phyloP scores from a whole-genome alignment of 1,284 basidiomycete species.

The Cystobasidium slooffiae region DNA sequence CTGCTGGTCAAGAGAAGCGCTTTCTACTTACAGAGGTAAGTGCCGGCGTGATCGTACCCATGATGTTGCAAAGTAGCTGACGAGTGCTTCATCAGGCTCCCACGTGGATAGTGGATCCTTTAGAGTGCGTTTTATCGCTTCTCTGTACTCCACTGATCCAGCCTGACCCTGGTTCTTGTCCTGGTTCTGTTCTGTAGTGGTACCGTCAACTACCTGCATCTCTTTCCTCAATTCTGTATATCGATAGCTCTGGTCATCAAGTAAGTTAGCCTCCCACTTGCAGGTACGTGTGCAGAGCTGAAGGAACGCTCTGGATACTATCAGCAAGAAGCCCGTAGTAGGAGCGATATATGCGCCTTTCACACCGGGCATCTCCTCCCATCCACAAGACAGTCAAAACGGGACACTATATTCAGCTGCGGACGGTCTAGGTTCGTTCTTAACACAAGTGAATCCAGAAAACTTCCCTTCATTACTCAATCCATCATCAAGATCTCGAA shows the following conservation, averaged over 20 bases:
- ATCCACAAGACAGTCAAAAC: slow-evolving; percentile 48
- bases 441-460: slow-evolving; percentile 47
- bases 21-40: slow-evolving; percentile 50
- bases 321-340: slow-evolving; percentile 51
- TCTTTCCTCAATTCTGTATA: slow-evolving; percentile 51
- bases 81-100: slow-evolving; percentile 44
- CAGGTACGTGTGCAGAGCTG: background rate
- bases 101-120: slow-evolving; percentile 54
- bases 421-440: slow-evolving; percentile 50
- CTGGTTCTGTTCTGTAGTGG: slow-evolving; percentile 7
- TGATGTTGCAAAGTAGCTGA: background rate
- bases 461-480: slow-evolving; percentile 42
- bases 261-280: slow-evolving; percentile 33
- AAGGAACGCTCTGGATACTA: background rate
- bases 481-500: background rate
- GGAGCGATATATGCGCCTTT: slow-evolving; percentile 54
- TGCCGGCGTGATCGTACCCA: background rate
- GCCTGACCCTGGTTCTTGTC: background rate
- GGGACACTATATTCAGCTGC: slow-evolving; percentile 53
- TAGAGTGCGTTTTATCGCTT: slow-evolving; percentile 49
- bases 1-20: slow-evolving; percentile 51
- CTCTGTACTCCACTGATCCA: background rate
- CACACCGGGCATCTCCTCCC: slow-evolving; percentile 48
- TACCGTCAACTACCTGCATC: slow-evolving; percentile 52
- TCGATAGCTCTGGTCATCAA: slow-evolving; percentile 52